phyloP scores from a whole-genome alignment of 2,329 filamentous ascomycete species.

The Trichoderma gracile region DNA sequence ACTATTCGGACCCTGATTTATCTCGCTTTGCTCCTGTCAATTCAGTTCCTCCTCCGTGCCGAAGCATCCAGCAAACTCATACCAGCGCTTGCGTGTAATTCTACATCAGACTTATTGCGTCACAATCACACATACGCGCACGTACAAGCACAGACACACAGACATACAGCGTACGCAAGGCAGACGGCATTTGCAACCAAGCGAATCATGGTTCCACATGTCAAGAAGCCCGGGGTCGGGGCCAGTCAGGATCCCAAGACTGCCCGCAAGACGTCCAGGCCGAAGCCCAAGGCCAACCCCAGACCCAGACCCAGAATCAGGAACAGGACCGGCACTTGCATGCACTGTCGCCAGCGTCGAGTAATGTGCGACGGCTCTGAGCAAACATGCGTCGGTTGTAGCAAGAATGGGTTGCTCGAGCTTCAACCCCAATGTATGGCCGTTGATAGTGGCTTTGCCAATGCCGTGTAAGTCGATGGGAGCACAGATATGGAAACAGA shows the following conservation, averaged over 20 bases:
- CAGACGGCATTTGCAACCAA: too few relatives aligned
- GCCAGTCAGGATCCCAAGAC: neutral
- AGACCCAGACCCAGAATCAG: neutral
- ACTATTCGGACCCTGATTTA: neutral
- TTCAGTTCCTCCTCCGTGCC: neutral
- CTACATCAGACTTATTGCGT: neutral
- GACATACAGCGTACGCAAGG: neutral
- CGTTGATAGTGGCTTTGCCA: too few relatives aligned
- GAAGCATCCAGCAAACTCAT: neutral
- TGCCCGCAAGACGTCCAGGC: neutral
- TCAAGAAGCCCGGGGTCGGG: neutral
- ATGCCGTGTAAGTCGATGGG: neutral
- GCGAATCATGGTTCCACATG: neutral
- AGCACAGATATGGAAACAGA: neutral
- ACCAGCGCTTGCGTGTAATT: neutral
- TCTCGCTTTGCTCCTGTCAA: neutral
- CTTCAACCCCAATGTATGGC: neutral
- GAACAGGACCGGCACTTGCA: neutral
- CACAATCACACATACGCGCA: neutral
- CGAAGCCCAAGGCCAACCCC: neutral
- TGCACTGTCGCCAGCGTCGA: too few relatives aligned
- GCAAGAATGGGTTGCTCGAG: too few relatives aligned
- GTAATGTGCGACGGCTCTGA: neutral
- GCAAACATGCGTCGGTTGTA: neutral
- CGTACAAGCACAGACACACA: neutral